These are phyloP conservation scores for Solanum lycopersicoides DNA, from an alignment of 257 asterid species.

Conservation along the genomic window DNA sequence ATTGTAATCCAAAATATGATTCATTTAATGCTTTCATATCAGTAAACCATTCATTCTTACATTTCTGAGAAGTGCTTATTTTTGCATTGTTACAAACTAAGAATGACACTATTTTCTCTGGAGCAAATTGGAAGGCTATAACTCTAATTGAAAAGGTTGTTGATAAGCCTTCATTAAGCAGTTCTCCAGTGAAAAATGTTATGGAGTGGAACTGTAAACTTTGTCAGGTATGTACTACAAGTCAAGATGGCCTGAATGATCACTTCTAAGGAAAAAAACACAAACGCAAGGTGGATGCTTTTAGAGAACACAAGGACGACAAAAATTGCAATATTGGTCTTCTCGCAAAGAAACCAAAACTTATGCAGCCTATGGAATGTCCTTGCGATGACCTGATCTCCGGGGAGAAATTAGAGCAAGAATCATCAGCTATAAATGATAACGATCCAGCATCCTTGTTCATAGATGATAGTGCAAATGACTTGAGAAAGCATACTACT, in stretches of 20 bases:
- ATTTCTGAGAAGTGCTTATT: not conserved
- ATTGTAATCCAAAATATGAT: too few species aligned
- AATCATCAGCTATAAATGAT: not conserved
- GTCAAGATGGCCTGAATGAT: slow-evolving; percentile 13
- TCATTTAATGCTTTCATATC: not conserved
- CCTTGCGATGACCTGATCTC: not conserved
- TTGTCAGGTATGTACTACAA: slow-evolving; percentile 29
- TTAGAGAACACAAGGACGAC: slow-evolving; percentile 2
- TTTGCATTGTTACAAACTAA: slow-evolving; percentile 17
- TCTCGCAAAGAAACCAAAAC: slow-evolving; percentile 4
- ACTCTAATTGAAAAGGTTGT: slow-evolving; percentile 3
- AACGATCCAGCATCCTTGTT: not conserved
- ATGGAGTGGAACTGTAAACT: slow-evolving; percentile 36
- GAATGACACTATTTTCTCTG: slow-evolving; percentile 9
- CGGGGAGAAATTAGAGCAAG: not conserved
- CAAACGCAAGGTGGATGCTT: slow-evolving; percentile 34
- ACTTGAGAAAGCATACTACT: not conserved
- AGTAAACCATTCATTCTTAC: not conserved
- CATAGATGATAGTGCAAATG: not conserved
- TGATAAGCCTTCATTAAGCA: not conserved
- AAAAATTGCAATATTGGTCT: slow-evolving; percentile 20
- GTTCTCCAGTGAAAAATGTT: slow-evolving; percentile 10
- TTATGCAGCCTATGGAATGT: not conserved
- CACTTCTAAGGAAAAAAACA: slow-evolving; percentile 53
- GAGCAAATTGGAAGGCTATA: slow-evolving; percentile 21